Percentiles rank a stretch among this genome's conserved stretches.
Conservation (phyloP, 345 rosid species). For the Camelina sativa region DNA sequence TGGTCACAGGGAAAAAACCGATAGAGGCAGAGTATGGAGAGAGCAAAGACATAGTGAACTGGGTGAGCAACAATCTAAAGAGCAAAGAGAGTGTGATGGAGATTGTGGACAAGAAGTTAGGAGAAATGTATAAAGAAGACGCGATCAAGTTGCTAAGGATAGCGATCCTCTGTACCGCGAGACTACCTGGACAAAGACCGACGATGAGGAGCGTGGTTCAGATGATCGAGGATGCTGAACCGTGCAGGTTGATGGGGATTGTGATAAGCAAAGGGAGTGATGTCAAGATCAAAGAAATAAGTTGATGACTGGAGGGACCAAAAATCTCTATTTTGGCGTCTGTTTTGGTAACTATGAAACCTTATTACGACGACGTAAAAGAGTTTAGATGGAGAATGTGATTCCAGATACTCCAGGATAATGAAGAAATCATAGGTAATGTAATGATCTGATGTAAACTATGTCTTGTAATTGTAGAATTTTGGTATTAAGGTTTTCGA, state of each 20-base stretch:
- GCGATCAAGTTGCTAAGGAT: conserved; percentile 69
- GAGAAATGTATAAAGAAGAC: conserved; percentile 59
- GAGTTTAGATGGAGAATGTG: conserved; percentile 27
- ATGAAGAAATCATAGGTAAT: conserved; percentile 2
- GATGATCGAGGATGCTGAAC: conserved; percentile 82
- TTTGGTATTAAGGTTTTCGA: conserved; percentile 11
- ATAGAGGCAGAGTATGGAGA: conserved; percentile 84
- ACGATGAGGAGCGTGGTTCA: conserved; percentile 88
- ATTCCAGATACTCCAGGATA: conserved; percentile 9
- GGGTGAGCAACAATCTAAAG: conserved; percentile 69
- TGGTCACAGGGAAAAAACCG: conserved; percentile 80
- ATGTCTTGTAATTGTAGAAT: conserved; percentile 38
- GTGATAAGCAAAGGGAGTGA: conserved; percentile 51
- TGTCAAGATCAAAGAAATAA: conserved; percentile 40
- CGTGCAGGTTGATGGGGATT: conserved; percentile 61
- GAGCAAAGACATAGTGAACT: conserved; percentile 74
- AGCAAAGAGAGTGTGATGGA: conserved; percentile 56
- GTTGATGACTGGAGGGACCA: conserved; percentile 36
- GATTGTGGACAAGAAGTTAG: conserved; percentile 72
- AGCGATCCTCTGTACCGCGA: conserved; percentile 72
- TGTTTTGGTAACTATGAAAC: conserved; percentile 28
- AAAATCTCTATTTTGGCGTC: conserved; percentile 17
- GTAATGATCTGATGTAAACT: conserved; percentile 34
- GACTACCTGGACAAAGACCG: conserved; percentile 64
- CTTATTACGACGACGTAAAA: not conserved